Conservation (phyloP, 306 rosid species). For the Biancaea sappan region DNA sequence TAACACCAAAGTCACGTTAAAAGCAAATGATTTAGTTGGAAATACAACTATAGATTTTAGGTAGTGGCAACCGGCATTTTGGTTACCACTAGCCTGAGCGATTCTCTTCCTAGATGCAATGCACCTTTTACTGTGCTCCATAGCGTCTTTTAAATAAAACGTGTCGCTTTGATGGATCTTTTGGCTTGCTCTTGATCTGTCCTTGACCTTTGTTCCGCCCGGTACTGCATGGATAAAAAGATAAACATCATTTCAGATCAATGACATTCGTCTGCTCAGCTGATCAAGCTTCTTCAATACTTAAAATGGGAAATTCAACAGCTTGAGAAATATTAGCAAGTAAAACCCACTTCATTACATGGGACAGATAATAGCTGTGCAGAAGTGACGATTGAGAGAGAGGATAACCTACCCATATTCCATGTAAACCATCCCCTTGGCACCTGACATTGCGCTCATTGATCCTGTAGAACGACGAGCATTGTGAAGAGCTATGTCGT, state of each 20-base stretch:
- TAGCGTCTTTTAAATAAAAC: constrained; percentile 64
- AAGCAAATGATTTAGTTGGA: not conserved
- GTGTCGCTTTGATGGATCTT: constrained; percentile 89
- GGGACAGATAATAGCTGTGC: not conserved
- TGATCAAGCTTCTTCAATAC: constrained; percentile 12
- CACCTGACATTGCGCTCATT: constrained; percentile 96
- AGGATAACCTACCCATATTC: constrained; percentile 69
- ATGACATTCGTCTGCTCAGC: not conserved
- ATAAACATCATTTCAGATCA: constrained; percentile 17
- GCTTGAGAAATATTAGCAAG: constrained; percentile 18
- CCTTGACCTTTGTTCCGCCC: constrained; percentile 60
- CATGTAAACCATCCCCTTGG: constrained; percentile 92
- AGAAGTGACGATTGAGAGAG: not conserved
- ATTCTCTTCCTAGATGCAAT: constrained; percentile 23
- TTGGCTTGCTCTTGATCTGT: constrained; percentile 83
- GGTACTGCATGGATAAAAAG: constrained; percentile 50
- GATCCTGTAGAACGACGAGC: constrained; percentile 75
- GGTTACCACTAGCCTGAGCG: not conserved
- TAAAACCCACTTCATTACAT: not conserved
- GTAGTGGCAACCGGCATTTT: not conserved
- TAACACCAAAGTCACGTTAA: not conserved
- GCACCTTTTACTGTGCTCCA: constrained; percentile 38
- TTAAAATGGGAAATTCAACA: constrained; percentile 8
- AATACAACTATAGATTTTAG: not conserved
- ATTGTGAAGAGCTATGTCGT: constrained; percentile 74